Conservation (phyloP, 306 rosid species). For the Ziziphus jujuba region DNA sequence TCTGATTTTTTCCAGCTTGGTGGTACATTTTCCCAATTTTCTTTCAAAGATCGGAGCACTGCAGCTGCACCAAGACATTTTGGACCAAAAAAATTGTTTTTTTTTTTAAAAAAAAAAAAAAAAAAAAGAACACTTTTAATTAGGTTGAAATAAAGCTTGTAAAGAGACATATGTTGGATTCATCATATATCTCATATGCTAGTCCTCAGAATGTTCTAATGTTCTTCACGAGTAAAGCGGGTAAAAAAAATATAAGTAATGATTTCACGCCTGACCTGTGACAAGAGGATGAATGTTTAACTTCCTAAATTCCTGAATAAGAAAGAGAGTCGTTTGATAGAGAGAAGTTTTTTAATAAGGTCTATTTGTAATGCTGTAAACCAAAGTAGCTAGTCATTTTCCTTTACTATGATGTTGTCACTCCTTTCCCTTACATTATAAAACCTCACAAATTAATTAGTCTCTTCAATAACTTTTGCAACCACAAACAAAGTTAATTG, state of each 20-base stretch:
- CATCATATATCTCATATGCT: not conserved
- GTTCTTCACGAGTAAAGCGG: not conserved
- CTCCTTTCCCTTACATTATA: no score
- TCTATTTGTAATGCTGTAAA: no score
- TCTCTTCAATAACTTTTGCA: no score
- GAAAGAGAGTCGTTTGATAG: no score
- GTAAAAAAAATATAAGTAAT: not conserved
- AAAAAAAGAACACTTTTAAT: not conserved
- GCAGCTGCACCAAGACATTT: slow-evolving; percentile 47
- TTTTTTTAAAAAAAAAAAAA: no score
- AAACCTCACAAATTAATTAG: no score
- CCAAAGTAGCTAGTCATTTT: no score
- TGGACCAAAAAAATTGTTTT: no score
- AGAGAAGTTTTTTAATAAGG: no score
- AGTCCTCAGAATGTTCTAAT: not conserved
- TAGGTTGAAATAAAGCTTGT: not conserved
- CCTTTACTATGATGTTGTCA: no score
- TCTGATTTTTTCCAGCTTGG: slow-evolving; percentile 78
- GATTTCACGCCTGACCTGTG: not conserved
- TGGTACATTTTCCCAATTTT: slow-evolving; percentile 61
- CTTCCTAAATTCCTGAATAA: no score
- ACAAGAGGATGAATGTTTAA: not conserved
- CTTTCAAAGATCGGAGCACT: slow-evolving; percentile 59
- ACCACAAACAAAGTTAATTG: no score
- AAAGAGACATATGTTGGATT: not conserved